Base-by-base conservation (phyloP, 139 green algal species). In the Closterium sp. region DNA sequence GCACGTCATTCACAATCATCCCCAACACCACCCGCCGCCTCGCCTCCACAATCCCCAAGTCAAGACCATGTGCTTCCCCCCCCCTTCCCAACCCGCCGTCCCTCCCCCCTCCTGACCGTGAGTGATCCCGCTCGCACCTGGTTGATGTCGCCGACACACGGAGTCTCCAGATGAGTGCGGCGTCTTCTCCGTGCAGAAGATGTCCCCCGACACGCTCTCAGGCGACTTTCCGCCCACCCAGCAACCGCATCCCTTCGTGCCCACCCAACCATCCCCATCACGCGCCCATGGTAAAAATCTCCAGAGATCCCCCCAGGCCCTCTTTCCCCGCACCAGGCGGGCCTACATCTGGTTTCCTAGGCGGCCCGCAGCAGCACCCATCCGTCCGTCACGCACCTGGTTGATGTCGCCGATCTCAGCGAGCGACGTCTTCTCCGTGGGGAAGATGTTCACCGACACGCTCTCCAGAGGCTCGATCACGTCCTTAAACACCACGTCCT, bases 191-290 rank as follows among this genome's bases (percentile, higher is more conserved):
- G 97, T 99, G 64, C 95, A 92, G 32, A 97, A 96, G 31, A 99
- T 94, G 66, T 95, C 97, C n/a, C 99, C 96, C 85, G 94, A 97
- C 23, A 99, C 97, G 30, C 84, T 96, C 95, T 99, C 98, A 36
- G 99, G 95, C 19, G 98, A 98, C 97, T 99, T 98, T 64, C 99
- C 98, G 31, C 99, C 94, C 88, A 99, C 98, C 96, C 99, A 99
- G 95, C 96, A 99, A 23, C 98, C 97, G 1, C 97, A 93, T 69
- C 99, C 97, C 93, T 97, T 93, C 88, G 98, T 95, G 5, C 96
- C 87, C 30, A 99, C 97, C 0, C 91, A 87, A 55, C 97, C 94
- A 89, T 96, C 95, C 89, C 76, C 76, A 7, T 7, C 76, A 28
- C 36, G 4, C 36, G 5, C 36, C 36, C 36, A 55, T n/a, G n/a